A percentile compares a stretch with the other conserved stretches of the same genome.
Conservation (phyloP, 2,329 filamentous ascomycete species). For the Trichophyton verrucosum region DNA sequence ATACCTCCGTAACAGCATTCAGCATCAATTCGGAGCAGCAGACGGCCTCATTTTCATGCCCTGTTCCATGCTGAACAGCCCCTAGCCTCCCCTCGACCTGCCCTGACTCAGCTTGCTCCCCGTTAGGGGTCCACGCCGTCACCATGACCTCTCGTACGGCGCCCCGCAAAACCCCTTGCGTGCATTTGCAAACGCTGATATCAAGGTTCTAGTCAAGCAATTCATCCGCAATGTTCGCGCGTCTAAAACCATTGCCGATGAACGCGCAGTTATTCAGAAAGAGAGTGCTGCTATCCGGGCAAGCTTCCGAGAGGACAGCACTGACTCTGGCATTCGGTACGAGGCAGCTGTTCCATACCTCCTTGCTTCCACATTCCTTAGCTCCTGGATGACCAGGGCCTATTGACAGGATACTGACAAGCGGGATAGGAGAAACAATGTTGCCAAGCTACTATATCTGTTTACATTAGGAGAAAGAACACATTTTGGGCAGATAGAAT, state of each 20-base stretch:
- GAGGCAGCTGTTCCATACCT: constrained; percentile 17
- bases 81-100: background rate
- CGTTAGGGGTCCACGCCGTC: constrained; percentile 39
- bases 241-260: constrained; percentile 96
- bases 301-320: constrained; percentile 94
- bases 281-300: constrained; percentile 95
- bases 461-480: constrained; percentile 96
- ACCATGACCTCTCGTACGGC: constrained; percentile 47
- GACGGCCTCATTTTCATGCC: background rate
- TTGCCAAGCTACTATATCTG: constrained; percentile 93
- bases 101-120: constrained; percentile 17
- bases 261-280: constrained; percentile 95
- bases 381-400: background rate
- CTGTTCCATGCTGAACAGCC: background rate
- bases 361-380: background rate
- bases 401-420: constrained; percentile 3
- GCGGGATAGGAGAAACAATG: constrained; percentile 75
- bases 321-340: constrained; percentile 80
- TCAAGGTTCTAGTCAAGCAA: constrained; percentile 65
- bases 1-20: background rate
- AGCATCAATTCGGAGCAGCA: constrained; percentile 1
- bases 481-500: constrained; percentile 99
- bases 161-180: constrained; percentile 13
- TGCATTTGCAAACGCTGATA: constrained; percentile 15
- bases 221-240: constrained; percentile 99